Conservation (phyloP, 2,329 filamentous ascomycete species). For the Pseudopyricularia cyperi region DNA sequence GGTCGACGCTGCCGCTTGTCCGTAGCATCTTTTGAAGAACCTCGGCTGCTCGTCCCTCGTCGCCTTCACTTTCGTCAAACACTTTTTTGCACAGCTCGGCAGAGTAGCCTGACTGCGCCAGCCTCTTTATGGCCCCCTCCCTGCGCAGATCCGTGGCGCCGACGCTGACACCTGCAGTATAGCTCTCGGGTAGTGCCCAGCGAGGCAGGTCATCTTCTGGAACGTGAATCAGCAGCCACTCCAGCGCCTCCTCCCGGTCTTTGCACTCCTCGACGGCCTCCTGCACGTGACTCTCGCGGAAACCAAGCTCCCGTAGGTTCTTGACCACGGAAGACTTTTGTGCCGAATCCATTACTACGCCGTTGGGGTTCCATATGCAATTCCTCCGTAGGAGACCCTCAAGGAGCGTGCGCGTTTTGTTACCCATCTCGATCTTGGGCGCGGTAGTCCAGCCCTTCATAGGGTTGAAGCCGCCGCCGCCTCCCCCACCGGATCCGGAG, state of each 20-base stretch:
- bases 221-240: constrained; percentile 94
- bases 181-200: constrained; percentile 86
- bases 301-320: constrained; percentile 67
- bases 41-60: constrained; percentile 69
- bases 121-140: constrained; percentile 70
- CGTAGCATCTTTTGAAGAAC: constrained; percentile 61
- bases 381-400: constrained; percentile 68
- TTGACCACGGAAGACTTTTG: constrained; percentile 51
- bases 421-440: constrained; percentile 88
- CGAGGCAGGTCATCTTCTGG: constrained; percentile 91
- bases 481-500: constrained; percentile 16
- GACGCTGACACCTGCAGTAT: constrained; percentile 79
- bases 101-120: constrained; percentile 75
- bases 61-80: constrained; percentile 53
- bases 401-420: constrained; percentile 62
- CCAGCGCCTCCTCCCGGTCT: constrained; percentile 80
- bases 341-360: constrained; percentile 45
- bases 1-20: constrained; percentile 23
- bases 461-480: constrained; percentile 24
- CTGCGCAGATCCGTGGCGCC: constrained; percentile 68
- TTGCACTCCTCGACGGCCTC: constrained; percentile 83
- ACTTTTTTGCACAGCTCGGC: constrained; percentile 69
- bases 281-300: constrained; percentile 77
- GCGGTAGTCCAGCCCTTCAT: constrained; percentile 72
- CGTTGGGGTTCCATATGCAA: constrained; percentile 78